Base-by-base conservation (phyloP, 2,329 filamentous ascomycete species). In the Mycosphaerella sp. region DNA sequence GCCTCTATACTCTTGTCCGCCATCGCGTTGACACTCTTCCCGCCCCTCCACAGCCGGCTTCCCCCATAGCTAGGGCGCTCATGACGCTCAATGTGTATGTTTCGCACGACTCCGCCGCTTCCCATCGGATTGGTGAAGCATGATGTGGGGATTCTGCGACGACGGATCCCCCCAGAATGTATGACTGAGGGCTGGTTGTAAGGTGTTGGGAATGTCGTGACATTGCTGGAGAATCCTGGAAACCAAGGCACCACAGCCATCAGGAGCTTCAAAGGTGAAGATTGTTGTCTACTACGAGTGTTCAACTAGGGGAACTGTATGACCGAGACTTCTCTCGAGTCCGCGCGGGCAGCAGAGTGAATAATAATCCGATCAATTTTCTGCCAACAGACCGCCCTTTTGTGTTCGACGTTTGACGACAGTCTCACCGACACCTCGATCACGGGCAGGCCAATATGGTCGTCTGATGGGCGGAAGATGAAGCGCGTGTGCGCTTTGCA, bases 1-100 rank as follows among this genome's bases (percentile, higher is more conserved):
- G 53, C 55, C 34, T 61, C 59, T 26, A 64, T 45, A 6, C 40
- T 57, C 44, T 56, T 59, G 51, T 67, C 61, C 5, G 54, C 47
- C n/a, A 66, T 55, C 10, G 47, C 51, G 14, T 45, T 36, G 9
- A 57, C 34, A 23, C 43, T 48, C 39, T 48, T 55, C 23, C 39
- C 52, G 46, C 50, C 54, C 50, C 34, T 57, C n/a, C 31, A 29
- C 6, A 51, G 43, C 32, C 48, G n/a, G 23, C 48, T 26, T 23
- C 41, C 40, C 7, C 32, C 32, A 12, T 10, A 14, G 12, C 40
- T 31, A 51, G 26, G 31, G 8, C 26, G 39, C 11, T 45, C n/a
- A 21, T 44, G 34, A 9, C 14, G 42, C 26, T 42, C 40, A 17
- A 45, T 38, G 6, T 43, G 41, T 10, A 45, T 34, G 32, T 51